Evolutionary conservation across 768 basidiomycete genomes (phyloP), one percentile per base, ranked within the genome.

Genomic region (Podaxis sp.): DNA sequence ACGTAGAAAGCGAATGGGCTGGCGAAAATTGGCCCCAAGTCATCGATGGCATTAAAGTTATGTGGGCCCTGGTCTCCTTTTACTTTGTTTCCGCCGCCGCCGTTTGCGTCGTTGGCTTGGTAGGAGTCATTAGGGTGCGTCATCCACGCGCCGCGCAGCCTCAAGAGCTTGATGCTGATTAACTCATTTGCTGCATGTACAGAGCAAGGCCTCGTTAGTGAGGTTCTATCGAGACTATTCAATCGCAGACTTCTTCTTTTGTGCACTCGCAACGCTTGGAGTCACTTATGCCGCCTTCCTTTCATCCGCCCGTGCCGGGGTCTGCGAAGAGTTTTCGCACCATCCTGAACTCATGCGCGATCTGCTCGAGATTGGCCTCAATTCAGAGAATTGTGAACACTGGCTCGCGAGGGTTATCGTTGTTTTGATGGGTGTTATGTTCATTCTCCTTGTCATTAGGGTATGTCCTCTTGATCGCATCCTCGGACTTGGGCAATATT

Each of bases 211-310:
- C 3, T 74, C 83, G 0, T 83, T 85, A 63, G 83, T 93, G 54
- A 88, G 88, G 57, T 85, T 93, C 65, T 93, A 91, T 74, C 85
- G 90, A 63, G 90, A 90, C 75, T 91, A 87, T 64, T 84, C 89
- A 59, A 85, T 90, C 63, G 90, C 87, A 55, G 90, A 92, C 73
- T 86, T 92, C 68, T 80, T 81, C 3, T 88, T 90, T 72, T 83
- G 84, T 70, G 78, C 84, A 5, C 75, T 89, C 57, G 80, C 82
- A 44, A 81, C 87, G 10, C 68, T 79, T 14, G 57, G 85, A 36
- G 80, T 81, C 54, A 82, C 82, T 5, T 88, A 87, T 68, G 80
- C 78, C 6, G 80, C 86, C 1, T 87, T 87, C 70, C 79, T 77
- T 52, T 72, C 78, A 56, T 75, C 80, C 14, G 75, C 84, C 32